Percentiles rank a stretch among this genome's conserved stretches.
These are phyloP conservation scores for Gossypium ekmanianum DNA, from an alignment of 345 rosid genomes.

Conservation along the genomic window DNA sequence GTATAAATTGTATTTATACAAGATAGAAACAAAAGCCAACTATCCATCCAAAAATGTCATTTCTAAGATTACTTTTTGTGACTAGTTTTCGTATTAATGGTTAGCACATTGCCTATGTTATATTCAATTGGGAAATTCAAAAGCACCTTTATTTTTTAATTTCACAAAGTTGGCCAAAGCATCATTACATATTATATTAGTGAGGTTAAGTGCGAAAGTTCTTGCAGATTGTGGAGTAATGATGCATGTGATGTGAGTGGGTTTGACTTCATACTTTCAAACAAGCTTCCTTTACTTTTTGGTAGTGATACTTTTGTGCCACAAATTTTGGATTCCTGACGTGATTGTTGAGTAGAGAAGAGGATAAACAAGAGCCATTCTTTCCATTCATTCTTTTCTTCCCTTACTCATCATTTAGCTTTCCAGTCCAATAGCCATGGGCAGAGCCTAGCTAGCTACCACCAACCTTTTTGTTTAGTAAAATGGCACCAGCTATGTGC, in stretches of 20 bases:
- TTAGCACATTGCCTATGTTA: background rate
- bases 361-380: conserved; percentile 13
- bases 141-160: background rate
- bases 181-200: background rate
- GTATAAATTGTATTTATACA: background rate
- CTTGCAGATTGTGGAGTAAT: conserved; percentile 17
- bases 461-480: background rate
- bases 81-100: background rate
- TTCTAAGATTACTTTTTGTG: background rate
- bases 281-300: background rate
- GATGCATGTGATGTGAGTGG: conserved; percentile 33
- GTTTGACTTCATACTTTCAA: conserved; percentile 25
- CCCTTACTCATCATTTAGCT: background rate
- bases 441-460: background rate
- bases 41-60: background rate
- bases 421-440: conserved; percentile 6
- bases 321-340: conserved; percentile 16
- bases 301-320: conserved; percentile 12
- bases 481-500: background rate
- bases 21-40: conserved; percentile 20
- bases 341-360: conserved; percentile 14
- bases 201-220: background rate
- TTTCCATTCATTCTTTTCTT: background rate
- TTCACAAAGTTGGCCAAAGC: background rate
- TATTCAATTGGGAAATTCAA: background rate